Evolutionary conservation across 805 yeast species (phyloP).

Genomic region (Barnettozyma wickerhamii): DNA sequence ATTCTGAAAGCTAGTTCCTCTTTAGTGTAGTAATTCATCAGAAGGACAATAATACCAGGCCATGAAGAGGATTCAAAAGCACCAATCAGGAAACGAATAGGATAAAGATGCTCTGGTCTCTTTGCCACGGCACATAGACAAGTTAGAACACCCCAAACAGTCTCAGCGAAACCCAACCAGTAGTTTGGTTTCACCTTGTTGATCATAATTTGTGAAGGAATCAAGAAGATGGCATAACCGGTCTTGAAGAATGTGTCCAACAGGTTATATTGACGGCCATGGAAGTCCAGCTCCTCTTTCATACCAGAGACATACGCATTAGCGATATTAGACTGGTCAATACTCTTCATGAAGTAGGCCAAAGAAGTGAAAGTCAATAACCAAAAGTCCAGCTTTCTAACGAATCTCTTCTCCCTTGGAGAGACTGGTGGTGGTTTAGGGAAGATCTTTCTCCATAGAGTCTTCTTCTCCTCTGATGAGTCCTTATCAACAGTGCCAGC

Average conservation of each 20-base stretch:
- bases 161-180: slow-evolving; percentile 48
- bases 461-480: background rate
- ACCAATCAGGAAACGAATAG: slow-evolving; percentile 61
- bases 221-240: slow-evolving; percentile 58
- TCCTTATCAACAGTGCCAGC: no score
- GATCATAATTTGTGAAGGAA: slow-evolving; percentile 61
- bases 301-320: slow-evolving; percentile 56
- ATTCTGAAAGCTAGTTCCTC: slow-evolving; percentile 33
- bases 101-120: slow-evolving; percentile 36
- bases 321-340: slow-evolving; percentile 49
- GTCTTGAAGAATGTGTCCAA: slow-evolving; percentile 56
- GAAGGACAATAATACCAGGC: slow-evolving; percentile 36
- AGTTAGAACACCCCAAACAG: slow-evolving; percentile 68
- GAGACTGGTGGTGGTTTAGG: slow-evolving; percentile 6
- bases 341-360: slow-evolving; percentile 32
- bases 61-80: slow-evolving; percentile 61
- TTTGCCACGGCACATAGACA: slow-evolving; percentile 44
- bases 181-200: slow-evolving; percentile 50
- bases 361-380: slow-evolving; percentile 6
- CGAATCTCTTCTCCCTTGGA: slow-evolving; percentile 8
- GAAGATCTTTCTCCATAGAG: slow-evolving; percentile 3
- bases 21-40: slow-evolving; percentile 33
- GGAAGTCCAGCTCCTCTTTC: slow-evolving; percentile 31
- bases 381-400: slow-evolving; percentile 13
- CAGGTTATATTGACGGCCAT: slow-evolving; percentile 7